Evolutionary conservation across 2,329 filamentous ascomycete genomes (phyloP), one percentile per base, ranked within the genome.

Genomic region (Talaromyces albobiverticillius): DNA sequence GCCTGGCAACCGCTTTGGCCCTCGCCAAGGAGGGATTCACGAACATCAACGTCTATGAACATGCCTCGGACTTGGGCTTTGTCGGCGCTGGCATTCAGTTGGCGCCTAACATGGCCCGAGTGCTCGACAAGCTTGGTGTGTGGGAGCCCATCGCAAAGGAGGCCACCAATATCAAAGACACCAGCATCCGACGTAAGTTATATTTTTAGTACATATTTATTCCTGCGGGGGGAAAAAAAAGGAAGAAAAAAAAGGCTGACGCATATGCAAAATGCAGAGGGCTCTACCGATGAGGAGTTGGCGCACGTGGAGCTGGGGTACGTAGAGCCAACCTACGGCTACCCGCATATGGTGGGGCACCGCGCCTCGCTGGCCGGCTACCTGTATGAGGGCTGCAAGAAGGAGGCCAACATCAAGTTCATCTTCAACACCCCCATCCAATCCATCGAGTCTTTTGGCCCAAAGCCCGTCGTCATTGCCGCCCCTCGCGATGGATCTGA

Each of bases 81-180:
- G 88, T 93, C 1, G 90, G 90, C 22, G 90, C 90, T 1, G 90
- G 90, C 4, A 93, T 94, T 60, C 90, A 95, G 67, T 78, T 93
- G 55, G 88, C 89, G 0, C 89, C 89, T 0, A 95, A 94, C 61
- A 88, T 93, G 80, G 85, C 86, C 3, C 82, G 88, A 2, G 87
- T 94, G 8, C 78, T 94, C 11, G 85, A 90, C 64, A 76, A 79
- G 13, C 74, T 92, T 36, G 89, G 86, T 9, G 87, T 87, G 55
- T 93, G 89, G 88, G 72, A 79, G 16, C 77, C 79, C 14, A 89
- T 94, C 58, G 82, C 82, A 59, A 79, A 76, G 34, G 87, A 91
- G 67, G 87, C 87, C 2, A 88, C 89, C 0, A 80, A 86, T 56
- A 79, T 91, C 56, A 79, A 79, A 55, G 84, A 85, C 55, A 90